Percentiles rank a stretch among this genome's conserved stretches.
Evolutionary conservation across 2,329 filamentous ascomycete genomes (phyloP).

Genomic region (Exophiala mesophila): DNA sequence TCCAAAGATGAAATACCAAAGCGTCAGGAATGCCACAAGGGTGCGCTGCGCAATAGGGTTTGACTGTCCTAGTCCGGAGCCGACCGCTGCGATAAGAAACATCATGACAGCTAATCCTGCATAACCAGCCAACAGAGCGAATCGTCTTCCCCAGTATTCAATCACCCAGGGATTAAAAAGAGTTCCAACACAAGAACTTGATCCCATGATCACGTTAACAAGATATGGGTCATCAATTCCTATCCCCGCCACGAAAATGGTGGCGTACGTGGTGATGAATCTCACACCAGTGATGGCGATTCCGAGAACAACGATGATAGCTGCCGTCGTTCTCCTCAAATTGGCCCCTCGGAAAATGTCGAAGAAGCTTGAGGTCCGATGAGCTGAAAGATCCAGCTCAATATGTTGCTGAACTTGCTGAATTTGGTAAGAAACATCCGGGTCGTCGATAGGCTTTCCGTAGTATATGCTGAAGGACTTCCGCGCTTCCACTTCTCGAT

Average conservation of each 20-base stretch:
- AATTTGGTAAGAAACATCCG: constrained; percentile 26
- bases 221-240: constrained; percentile 24
- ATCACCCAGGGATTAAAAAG: constrained; percentile 8
- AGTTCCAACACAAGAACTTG: constrained; percentile 4
- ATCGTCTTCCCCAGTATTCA: constrained; percentile 27
- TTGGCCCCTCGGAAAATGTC: constrained; percentile 28
- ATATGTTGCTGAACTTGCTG: constrained; percentile 27
- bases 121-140: constrained; percentile 26
- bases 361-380: constrained; percentile 19
- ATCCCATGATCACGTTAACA: constrained; percentile 7
- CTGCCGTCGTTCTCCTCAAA: constrained; percentile 25
- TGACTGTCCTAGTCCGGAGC: constrained; percentile 21
- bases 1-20: constrained; percentile 29
- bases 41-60: constrained; percentile 22
- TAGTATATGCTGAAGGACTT: constrained; percentile 31
- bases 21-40: constrained; percentile 27
- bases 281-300: constrained; percentile 28
- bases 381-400: constrained; percentile 21
- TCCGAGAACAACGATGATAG: constrained; percentile 28
- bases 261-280: constrained; percentile 13
- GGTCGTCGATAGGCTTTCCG: constrained; percentile 13
- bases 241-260: constrained; percentile 18
- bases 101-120: constrained; percentile 26
- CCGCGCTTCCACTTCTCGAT: constrained; percentile 38
- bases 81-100: constrained; percentile 25